Base-by-base conservation (phyloP, 768 basidiomycete species). In the Leucosporidium creatinivorum region DNA sequence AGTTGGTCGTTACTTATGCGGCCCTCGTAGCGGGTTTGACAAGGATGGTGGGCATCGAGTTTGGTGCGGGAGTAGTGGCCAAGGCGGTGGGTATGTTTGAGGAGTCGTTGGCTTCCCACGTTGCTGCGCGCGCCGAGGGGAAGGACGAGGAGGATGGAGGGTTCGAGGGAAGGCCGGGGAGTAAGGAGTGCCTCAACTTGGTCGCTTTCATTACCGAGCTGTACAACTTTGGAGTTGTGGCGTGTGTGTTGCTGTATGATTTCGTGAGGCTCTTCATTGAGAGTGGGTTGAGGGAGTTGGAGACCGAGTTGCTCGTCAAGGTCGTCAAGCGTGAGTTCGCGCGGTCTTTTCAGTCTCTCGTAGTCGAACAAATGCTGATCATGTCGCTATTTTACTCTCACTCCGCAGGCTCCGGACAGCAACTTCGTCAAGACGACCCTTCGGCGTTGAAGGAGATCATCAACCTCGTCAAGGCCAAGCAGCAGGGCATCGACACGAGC, bases 221-320 rank as follows among this genome's bases (percentile, higher is more conserved):
- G 25, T 98, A 97, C 81, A 97, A 97, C 76, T 93, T 97, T 76
- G 89, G 92, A 79, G 90, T 97, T 28, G 84, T 98, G 62, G 90
- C 90, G 4, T 91, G 86, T 65, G 80, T 87, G 17, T 82, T 98
- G n/a, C 80, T 97, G 57, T 98, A 92, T 78, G 96, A 97, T 75
- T 77, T 97, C 58, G 87, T 98, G 70, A 86, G 89, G 12, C 81
- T 82, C 19, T 82, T 98, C 56, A 80, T 98, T 57, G 79, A 83
- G 1, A 80, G 80, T 51, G 67, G 76, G 3, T 79, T 94, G 62
- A 81, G 83, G 0, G 94, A 97, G 77, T 85, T 89, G 66, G 83
- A 85, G 39, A 89, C 96, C 10, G 96, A 98, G 77, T 80, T 94
- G 7, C 73, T 99, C 62, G 82, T 97, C 59, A 93, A 91, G 77